Base-by-base conservation (phyloP, 805 yeast species). In the Ogataea ramenticola region DNA sequence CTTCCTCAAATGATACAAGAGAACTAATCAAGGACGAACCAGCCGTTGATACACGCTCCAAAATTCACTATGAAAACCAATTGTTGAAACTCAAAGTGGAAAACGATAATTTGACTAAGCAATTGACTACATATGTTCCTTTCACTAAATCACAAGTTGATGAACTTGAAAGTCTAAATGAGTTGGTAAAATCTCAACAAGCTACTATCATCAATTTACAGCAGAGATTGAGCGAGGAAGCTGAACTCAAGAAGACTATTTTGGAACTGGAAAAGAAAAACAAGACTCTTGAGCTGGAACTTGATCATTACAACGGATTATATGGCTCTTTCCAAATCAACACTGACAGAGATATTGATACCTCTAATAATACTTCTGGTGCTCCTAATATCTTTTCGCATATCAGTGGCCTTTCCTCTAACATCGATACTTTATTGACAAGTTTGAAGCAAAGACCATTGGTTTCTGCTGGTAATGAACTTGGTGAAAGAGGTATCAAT, bases 161-260 rank as follows among this genome's bases (percentile, higher is more conserved):
- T 10, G 78, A 79, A 44, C 63, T 80, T 30, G 64, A 70, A 12
- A 69, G 69, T 19, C 60, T 84, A 55, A 82, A 82, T 53, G 62
- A 66, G 17, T 55, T 83, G 21, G 70, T 84, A 26, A 71, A 75
- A 50, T 60, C 62, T 7, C 89, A 79, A 59, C 75, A 74, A 43
- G 62, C 59, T 3, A 62, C 68, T 49, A 70, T 80, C 36, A 64
- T 61, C 2, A 55, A 58, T 15, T 66, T 77, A 49, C 56, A 69
- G 16, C 42, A 48, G 3, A 70, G 71, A 47, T 60, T 80, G 1
- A 63, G 61, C 40, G 70, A 65, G 22, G 72, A 75, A 47, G 71
- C 72, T 46, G 59, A 52, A 4, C 62, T 74, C 46, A 68, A 70
- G 43, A 68, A 69, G 27, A 74, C 76, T 48, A 60, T 73, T 39